Evolutionary conservation across 306 rosid genomes (phyloP).

Genomic region (Trifolium dubium): DNA sequence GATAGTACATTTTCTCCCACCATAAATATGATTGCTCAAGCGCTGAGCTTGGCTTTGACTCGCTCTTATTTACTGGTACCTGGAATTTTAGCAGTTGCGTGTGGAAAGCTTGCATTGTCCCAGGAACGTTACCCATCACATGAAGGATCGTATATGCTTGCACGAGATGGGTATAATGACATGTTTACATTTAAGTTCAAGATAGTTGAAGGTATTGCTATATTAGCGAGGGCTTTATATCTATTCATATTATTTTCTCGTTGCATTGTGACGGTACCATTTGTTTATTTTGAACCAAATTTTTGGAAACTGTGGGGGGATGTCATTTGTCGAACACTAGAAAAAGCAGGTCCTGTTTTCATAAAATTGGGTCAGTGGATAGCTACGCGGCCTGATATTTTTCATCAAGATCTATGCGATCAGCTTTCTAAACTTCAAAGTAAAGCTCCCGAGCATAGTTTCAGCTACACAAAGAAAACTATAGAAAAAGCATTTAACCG

Average conservation of each 20-base stretch:
- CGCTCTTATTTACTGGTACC: constrained; percentile 83
- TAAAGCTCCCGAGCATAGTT: constrained; percentile 97
- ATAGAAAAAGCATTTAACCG: constrained; percentile 92
- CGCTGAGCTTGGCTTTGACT: constrained; percentile 77
- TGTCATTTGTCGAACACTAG: constrained; percentile 79
- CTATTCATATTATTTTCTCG: constrained; percentile 82
- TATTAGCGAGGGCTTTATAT: constrained; percentile 75
- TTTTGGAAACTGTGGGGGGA: constrained; percentile 80
- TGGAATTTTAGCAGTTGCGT: constrained; percentile 72
- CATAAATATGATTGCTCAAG: constrained; percentile 77
- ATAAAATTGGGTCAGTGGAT: constrained; percentile 99
- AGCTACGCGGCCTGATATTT: constrained; percentile 97
- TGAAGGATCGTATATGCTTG: constrained; percentile 63
- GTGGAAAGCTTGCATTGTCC: constrained; percentile 83
- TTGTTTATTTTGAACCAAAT: constrained; percentile 65
- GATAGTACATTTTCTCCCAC: constrained; percentile 49
- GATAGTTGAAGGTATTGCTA: constrained; percentile 64
- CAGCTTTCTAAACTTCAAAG: constrained; percentile 87
- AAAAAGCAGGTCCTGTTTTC: constrained; percentile 92
- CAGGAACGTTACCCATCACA: constrained; percentile 68
- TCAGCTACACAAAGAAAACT: constrained; percentile 82
- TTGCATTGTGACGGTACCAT: constrained; percentile 81
- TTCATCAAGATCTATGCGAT: constrained; percentile 86
- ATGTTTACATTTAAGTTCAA: constrained; percentile 54
- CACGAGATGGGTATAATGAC: constrained; percentile 81